Conservation (phyloP, 2,329 filamentous ascomycete genomes). For the Dichotomopilus funicola region DNA sequence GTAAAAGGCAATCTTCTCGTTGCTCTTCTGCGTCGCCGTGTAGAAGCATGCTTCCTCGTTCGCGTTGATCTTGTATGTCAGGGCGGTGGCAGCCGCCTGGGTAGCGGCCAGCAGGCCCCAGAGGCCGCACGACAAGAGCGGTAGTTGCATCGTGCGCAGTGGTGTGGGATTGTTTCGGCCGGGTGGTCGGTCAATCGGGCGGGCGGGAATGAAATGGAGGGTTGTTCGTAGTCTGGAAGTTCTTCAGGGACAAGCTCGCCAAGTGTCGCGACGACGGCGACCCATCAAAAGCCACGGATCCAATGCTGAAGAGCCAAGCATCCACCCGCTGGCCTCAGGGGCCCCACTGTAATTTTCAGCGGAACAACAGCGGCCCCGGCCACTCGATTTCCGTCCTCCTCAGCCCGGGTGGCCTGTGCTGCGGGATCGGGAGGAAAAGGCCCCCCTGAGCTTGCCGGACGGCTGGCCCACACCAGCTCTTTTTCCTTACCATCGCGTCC, state of each 20-base stretch:
- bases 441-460: too few species aligned
- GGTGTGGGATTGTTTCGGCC: constrained; percentile 13
- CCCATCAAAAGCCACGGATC: constrained; percentile 15
- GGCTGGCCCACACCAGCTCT: too few species aligned
- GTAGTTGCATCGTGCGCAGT: constrained; percentile 55
- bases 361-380: constrained; percentile 20
- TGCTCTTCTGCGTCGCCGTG: constrained; percentile 66
- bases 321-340: neutral
- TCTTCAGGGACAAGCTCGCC: constrained; percentile 21
- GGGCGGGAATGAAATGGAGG: too few species aligned
- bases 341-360: constrained; percentile 12
- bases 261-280: constrained; percentile 18
- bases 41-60: constrained; percentile 98
- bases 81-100: constrained; percentile 73
- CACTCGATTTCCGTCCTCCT: neutral
- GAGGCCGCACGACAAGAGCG: constrained; percentile 57
- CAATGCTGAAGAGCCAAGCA: constrained; percentile 9
- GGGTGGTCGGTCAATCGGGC: constrained; percentile 28
- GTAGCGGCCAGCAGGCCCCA: constrained; percentile 60
- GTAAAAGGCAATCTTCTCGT: constrained; percentile 93
- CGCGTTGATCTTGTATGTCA: constrained; percentile 86
- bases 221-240: constrained; percentile 1
- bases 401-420: too few species aligned
- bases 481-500: too few species aligned
- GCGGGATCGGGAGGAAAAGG: too few species aligned